These are phyloP conservation scores for Linnemannia schmuckeri DNA, from an alignment of 192 early-diverging fungal genomes.

Conservation along the genomic window DNA sequence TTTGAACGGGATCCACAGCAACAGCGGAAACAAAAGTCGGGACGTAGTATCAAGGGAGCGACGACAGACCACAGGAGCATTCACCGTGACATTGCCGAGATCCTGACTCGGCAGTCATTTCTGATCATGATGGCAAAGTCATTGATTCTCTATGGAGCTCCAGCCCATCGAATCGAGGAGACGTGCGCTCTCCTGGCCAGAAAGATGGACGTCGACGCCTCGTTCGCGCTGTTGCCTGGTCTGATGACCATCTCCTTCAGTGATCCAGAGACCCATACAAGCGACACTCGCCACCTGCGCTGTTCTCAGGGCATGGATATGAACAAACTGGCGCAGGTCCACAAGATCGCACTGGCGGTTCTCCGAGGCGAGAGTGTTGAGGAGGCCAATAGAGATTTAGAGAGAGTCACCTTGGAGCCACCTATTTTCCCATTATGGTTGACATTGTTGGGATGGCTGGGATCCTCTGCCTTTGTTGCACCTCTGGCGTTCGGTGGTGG, in stretches of 20 bases:
- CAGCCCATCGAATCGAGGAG: constrained; percentile 56
- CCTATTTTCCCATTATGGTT: constrained; percentile 39
- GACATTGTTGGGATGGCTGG: constrained; percentile 42
- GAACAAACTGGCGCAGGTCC: constrained; percentile 47
- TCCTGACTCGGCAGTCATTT: constrained; percentile 43
- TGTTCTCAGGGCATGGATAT: constrained; percentile 56
- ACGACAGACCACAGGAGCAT: constrained; percentile 26
- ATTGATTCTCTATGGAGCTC: constrained; percentile 54
- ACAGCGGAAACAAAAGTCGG: background rate
- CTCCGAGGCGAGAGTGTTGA: constrained; percentile 38
- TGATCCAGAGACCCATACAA: constrained; percentile 59
- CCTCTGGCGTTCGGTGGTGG: constrained; percentile 54
- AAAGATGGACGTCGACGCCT: constrained; percentile 52
- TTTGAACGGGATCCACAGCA: constrained; percentile 14
- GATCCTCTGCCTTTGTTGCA: constrained; percentile 54
- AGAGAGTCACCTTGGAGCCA: constrained; percentile 31
- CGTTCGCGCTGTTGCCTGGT: constrained; percentile 51
- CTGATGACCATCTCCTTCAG: constrained; percentile 59
- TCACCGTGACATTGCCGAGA: constrained; percentile 49
- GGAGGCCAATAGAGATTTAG: constrained; percentile 46
- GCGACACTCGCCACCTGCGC: constrained; percentile 55
- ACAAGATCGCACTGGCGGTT: constrained; percentile 48
- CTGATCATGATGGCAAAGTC: constrained; percentile 53
- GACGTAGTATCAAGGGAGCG: background rate
- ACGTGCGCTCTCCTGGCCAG: constrained; percentile 34